Base-by-base conservation (phyloP, 1,284 basidiomycete genomes). In the Pyrrhoderma noxium region DNA sequence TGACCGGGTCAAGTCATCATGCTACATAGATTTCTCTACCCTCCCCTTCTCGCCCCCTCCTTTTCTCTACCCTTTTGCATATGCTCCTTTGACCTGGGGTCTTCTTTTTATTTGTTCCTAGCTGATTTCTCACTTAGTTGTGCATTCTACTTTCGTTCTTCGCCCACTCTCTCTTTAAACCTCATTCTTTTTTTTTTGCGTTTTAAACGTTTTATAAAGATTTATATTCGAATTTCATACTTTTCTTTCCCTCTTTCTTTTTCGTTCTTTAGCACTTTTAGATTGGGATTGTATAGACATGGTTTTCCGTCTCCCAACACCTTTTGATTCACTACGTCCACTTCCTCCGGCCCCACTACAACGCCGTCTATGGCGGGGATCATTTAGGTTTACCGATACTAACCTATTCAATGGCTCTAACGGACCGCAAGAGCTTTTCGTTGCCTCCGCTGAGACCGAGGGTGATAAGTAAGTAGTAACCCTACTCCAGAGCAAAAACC, bases 401-500 rank as follows among this genome's bases (percentile, higher is more conserved):
- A 50, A 42, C 38, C 21, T 51, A 16, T 62, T 65, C 55, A 70
- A 70, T 44, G 70, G 75, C 56, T 67, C 67, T 58, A 66, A 64
- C 57, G 70, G 64, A 61, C 67, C 64, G 61, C 75, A 22, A 40
- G n/a, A 22, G 14, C 38, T 40, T n/a, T 22, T 66, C 48, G 76
- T 80, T 57, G 78, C 77, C 16, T 79, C 77, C 36, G 78, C 80
- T 39, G 80, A 82, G 66, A 80, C 77, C 35, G 79, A 81, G 60
- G 79, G 80, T 35, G 76, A 81, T 59, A 80, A 73, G 81, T 83
- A 70, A 46, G 47, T 41, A 46, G 23, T 37, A 47, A 18, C 25
- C 19, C 21, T 18, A 35, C 35, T 45, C 27, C 11, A 31, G 27
- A 13, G 40, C 45, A 38, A 57, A 51, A 31, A 49, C 49, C 52